These are phyloP conservation scores for Phaeosphaeria sp. DNA, from an alignment of 2,329 filamentous ascomycete genomes.

Conservation along the genomic window DNA sequence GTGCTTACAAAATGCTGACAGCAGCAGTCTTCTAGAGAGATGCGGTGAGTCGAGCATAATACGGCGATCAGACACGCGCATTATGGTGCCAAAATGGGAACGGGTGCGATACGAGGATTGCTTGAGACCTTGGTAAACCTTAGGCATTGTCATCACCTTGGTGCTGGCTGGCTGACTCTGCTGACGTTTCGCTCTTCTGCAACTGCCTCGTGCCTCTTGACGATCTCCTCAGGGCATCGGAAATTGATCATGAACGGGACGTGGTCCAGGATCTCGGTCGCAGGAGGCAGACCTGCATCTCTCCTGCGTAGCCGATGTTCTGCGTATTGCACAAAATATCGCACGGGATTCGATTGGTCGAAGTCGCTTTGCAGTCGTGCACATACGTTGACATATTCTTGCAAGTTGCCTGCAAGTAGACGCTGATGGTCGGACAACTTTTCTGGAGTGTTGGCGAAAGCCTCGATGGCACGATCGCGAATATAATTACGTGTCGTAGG, in stretches of 20 bases:
- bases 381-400: slow-evolving; percentile 29
- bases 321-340: slow-evolving; percentile 33
- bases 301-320: slow-evolving; percentile 19
- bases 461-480: slow-evolving; percentile 31
- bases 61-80: background rate
- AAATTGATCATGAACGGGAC: slow-evolving; percentile 41
- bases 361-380: slow-evolving; percentile 14
- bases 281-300: slow-evolving; percentile 13
- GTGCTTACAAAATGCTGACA: slow-evolving; percentile 3
- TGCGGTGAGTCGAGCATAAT: background rate
- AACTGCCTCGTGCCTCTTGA: slow-evolving; percentile 17
- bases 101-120: background rate
- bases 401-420: slow-evolving; percentile 23
- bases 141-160: background rate
- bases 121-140: background rate
- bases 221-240: slow-evolving; percentile 32
- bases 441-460: slow-evolving; percentile 23
- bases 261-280: slow-evolving; percentile 25
- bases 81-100: background rate
- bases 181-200: background rate
- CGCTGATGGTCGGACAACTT: slow-evolving; percentile 27
- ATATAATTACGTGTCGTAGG: slow-evolving; percentile 33
- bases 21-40: background rate
- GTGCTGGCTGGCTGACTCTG: background rate
- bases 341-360: slow-evolving; percentile 22